Base-by-base conservation (phyloP, 345 rosid genomes). In the Eucalyptus microcorys region DNA sequence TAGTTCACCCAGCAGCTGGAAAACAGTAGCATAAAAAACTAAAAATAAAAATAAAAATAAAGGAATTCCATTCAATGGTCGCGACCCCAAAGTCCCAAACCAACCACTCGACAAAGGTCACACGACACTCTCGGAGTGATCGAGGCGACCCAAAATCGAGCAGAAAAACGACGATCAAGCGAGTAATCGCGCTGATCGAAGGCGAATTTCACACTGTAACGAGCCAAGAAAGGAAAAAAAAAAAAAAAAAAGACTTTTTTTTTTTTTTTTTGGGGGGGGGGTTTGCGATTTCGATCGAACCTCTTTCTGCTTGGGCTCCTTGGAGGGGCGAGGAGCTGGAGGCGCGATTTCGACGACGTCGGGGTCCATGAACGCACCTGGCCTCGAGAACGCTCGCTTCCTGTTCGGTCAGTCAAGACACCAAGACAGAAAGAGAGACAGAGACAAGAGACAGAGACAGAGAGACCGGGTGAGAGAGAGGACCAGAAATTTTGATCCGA, bases 341-440 rank as follows among this genome's bases (percentile, higher is more conserved):
- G 94, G 93, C 48, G 95, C 92, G 90, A 96, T 92, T 94, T 96
- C 96, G 91, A 94, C 92, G 87, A 93, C 94, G 57, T 94, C 93
- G 2, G 97, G 93, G 90, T 96, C 98, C 96, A 97, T 95, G 80
- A 76, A 89, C n/a, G 91, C 88, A 76, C 86, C 37, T 48, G 88
- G 49, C 66, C 87, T 48, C 37, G 90, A 84, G 48, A 83, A 49
- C 66, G 88, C 37, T 57, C 89, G 92, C 85, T 91, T 91, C 92
- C 93, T 93, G 93, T 88, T 88, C 87, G 85, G 88, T 59, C 86
- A 91, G 34, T 52, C 19, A 45, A 45, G 17, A 64, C 10, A 91
- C 26, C 26, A 86, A 42, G 24, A 89, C 13, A 22, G 21, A 47
- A n/a, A 49, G 26, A 71, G 26, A 43, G 48, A 68, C 27, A 9